Evolutionary conservation across 2,329 filamentous ascomycete genomes (phyloP).

Genomic region (Drechmeria coniospora): DNA sequence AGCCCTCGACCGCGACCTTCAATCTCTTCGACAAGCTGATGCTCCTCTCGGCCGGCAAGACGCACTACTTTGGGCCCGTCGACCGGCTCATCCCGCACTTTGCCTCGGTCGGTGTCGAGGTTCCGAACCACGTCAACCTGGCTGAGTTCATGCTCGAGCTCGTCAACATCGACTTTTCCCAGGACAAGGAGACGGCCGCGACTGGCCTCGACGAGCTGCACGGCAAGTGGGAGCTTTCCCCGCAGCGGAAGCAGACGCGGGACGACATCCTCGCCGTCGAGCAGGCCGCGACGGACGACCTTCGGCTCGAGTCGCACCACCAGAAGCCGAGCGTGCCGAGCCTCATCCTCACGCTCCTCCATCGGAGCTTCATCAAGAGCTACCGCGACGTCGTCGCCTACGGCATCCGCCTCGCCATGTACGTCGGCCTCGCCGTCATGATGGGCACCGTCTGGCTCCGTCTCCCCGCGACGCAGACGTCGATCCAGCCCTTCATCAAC

Average conservation of each 20-base stretch:
- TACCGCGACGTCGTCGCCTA: slow-evolving; percentile 76
- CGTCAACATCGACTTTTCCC: slow-evolving; percentile 61
- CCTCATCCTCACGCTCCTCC: slow-evolving; percentile 50
- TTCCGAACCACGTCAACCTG: slow-evolving; percentile 60
- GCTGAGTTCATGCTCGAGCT: slow-evolving; percentile 69
- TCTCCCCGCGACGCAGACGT: slow-evolving; percentile 48
- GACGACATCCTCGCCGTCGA: slow-evolving; percentile 12
- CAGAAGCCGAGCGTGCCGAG: slow-evolving; percentile 27
- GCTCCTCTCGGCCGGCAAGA: slow-evolving; percentile 54
- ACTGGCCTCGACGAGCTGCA: slow-evolving; percentile 15
- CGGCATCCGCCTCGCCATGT: slow-evolving; percentile 71
- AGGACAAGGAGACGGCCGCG: slow-evolving; percentile 27
- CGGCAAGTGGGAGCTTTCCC: slow-evolving; percentile 11
- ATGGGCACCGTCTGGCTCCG: slow-evolving; percentile 82
- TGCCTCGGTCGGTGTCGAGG: slow-evolving; percentile 37
- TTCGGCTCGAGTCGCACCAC: slow-evolving; percentile 6
- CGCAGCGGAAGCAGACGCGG: slow-evolving; percentile 7
- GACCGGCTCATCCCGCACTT: slow-evolving; percentile 47
- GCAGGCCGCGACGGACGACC: slow-evolving; percentile 10
- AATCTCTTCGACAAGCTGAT: slow-evolving; percentile 67
- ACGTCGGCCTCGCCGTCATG: slow-evolving; percentile 59
- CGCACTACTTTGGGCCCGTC: slow-evolving; percentile 59
- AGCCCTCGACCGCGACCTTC: slow-evolving; percentile 68
- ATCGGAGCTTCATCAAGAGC: slow-evolving; percentile 69
- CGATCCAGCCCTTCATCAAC: slow-evolving; percentile 71